Evolutionary conservation across 371 early-diverging fungal species (phyloP), one percentile per base, ranked within the genome.

Genomic region (Chytridium lagenaria): DNA sequence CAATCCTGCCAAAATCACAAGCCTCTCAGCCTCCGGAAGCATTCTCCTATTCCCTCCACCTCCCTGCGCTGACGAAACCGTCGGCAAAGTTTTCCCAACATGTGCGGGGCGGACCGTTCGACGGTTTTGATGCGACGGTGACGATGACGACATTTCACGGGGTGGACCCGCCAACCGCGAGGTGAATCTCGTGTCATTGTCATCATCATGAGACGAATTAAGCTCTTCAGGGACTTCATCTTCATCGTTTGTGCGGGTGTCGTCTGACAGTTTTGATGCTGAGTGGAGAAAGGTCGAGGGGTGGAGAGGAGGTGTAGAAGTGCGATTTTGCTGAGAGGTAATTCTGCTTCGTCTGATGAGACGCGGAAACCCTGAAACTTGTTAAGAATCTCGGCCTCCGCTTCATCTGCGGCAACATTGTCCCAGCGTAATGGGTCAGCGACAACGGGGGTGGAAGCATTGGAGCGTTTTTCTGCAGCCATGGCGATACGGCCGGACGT

Each of bases 1-100:
- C 19, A 82, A 69, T 12, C 82, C 82, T 1, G 76, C 78, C 0
- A 82, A 65, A 7, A 82, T 59, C 23, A 51, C 68, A 50, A 71
- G 22, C 5, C 82, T 38, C 51, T 82, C 82, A 7, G 59, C 68
- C 59, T 82, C 82, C 16, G 82, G 80, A 3, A 80, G 63, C 51
- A 70, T 70, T 16, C 70, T 50, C n/a, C 76, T 50, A 40, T 31
- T n/a, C 23, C 50, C 59, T 0, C 70, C 70, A n/a, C n/a, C n/a
- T 0, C 69, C 69, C 38, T 64, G 66, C 66, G 44, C 66, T 36
- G 15, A 3, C 3, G 23, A 5, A 37, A 61, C 61, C 7, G 3
- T 61, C 7, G 61, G 61, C 3, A 61, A 15, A 7, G 16, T 28
- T 55, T 7, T 26, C 55, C 55, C 44, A 44, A 44, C 44, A 44